Base-by-base conservation (phyloP, 1,139 yeast genomes). In the Blastobotrys buckinghamii region DNA sequence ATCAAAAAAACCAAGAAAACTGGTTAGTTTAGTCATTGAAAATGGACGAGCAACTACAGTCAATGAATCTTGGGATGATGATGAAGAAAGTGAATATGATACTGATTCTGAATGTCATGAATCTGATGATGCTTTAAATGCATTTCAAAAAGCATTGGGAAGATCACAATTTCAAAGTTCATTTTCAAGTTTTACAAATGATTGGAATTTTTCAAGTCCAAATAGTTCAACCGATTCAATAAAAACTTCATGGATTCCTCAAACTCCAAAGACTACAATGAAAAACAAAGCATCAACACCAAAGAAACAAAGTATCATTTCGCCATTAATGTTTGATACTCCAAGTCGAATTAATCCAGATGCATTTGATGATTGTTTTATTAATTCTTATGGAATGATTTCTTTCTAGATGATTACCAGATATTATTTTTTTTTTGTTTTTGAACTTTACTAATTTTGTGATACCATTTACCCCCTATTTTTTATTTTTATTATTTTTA, bases 31-130 rank as follows among this genome's bases (percentile, higher is more conserved):
- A 19, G 48, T 48, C 8, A 45, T 48, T 4, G 20, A 42, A 22
- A 41, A 48, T 20, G 51, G 51, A 12, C 32, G 51, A 27, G 51
- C 51, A 6, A 47, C 42, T 22, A 39, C 41, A 4, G 17, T 34
- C 8, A 33, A 39, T 13, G 44, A 39, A 19, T 30, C 29, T 19
- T 39, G 36, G 16, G 44, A 45, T 5, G 13, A 22, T 13, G 41
- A 39, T 35, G 16, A 5, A 9, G 35, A 13, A 13, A 19, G 15
- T 26, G 32, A 32, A 4, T 35, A 26, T 16, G 39, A 16, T 4
- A n/a, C 2, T 13, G 39, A 34, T 3, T 36, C 27, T 32, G 20
- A 2, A 12, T 27, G 16, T n/a, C 16, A 15, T n/a, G 42, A 35
- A 4, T 20, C 26, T 10, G 49, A 46, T 29, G 49, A 46, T 19